These are phyloP conservation scores for Aspergillus clavatus DNA, from an alignment of 2,329 filamentous ascomycete genomes.

Conservation along the genomic window DNA sequence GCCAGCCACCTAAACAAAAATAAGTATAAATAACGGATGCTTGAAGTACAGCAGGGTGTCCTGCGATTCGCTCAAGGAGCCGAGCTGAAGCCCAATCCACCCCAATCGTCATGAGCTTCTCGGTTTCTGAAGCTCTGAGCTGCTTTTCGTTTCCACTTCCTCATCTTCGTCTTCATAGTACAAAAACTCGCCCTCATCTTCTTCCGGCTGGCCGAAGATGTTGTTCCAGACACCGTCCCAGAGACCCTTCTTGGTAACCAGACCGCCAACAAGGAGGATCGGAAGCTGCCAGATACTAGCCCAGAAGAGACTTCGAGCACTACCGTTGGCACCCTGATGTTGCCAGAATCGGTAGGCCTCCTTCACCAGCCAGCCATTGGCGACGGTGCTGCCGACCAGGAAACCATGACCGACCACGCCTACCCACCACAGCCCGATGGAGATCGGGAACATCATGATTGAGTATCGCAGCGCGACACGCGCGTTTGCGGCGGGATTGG, in stretches of 20 bases:
- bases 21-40: no score
- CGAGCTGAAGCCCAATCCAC: background rate
- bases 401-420: conserved; percentile 85
- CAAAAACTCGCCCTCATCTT: conserved; percentile 51
- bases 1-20: background rate
- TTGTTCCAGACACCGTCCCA: conserved; percentile 77
- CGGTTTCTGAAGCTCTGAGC: background rate
- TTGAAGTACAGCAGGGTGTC: background rate
- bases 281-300: conserved; percentile 96
- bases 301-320: conserved; percentile 85
- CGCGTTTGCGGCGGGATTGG: conserved; percentile 77
- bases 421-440: conserved; percentile 69
- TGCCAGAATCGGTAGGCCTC: conserved; percentile 80
- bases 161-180: conserved; percentile 55
- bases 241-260: conserved; percentile 89
- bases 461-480: conserved; percentile 87
- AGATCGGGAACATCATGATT: conserved; percentile 79
- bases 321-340: conserved; percentile 70
- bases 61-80: no score
- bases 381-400: conserved; percentile 69
- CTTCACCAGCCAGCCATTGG: conserved; percentile 80
- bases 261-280: conserved; percentile 79
- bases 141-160: background rate
- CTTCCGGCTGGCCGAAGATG: conserved; percentile 55
- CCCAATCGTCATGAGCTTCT: background rate